These are phyloP conservation scores for Racocetra persica DNA, from an alignment of 371 early-diverging fungal genomes.

Conservation along the genomic window DNA sequence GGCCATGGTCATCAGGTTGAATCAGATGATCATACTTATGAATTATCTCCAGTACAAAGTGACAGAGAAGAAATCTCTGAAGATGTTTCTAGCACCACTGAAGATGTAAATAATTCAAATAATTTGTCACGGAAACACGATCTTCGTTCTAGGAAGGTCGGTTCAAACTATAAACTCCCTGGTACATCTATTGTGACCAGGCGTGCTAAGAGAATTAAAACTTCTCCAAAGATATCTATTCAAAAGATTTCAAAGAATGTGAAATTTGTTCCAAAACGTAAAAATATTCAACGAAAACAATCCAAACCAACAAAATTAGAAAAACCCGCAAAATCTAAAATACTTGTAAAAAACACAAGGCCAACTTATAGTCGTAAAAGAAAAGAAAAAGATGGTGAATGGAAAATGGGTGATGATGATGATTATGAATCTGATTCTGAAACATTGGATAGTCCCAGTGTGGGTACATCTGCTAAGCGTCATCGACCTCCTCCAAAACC, in stretches of 20 bases:
- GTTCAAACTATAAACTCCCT: not conserved
- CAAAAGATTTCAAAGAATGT: not conserved
- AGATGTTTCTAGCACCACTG: not conserved
- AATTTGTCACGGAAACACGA: not conserved
- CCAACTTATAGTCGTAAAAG: not conserved
- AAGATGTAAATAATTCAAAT: not conserved
- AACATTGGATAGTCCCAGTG: not conserved
- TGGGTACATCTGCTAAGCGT: not conserved
- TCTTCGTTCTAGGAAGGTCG: slow-evolving; percentile 5
- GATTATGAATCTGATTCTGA: slow-evolving; percentile 20
- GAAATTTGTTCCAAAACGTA: not conserved
- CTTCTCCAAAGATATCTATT: not conserved
- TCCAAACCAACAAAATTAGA: too few relatives aligned
- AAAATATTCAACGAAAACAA: not conserved
- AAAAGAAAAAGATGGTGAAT: slow-evolving; percentile 18
- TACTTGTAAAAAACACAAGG: not conserved
- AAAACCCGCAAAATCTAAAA: not conserved
- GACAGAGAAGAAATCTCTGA: not conserved
- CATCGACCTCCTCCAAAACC: not conserved
- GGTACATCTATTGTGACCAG: not conserved
- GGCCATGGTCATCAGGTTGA: not conserved
- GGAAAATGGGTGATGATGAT: slow-evolving; percentile 22
- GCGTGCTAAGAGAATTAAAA: not conserved
- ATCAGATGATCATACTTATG: not conserved
- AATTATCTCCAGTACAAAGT: not conserved